Base-by-base conservation (phyloP, 139 green algal species). In the Diplosphaera chodatii region DNA sequence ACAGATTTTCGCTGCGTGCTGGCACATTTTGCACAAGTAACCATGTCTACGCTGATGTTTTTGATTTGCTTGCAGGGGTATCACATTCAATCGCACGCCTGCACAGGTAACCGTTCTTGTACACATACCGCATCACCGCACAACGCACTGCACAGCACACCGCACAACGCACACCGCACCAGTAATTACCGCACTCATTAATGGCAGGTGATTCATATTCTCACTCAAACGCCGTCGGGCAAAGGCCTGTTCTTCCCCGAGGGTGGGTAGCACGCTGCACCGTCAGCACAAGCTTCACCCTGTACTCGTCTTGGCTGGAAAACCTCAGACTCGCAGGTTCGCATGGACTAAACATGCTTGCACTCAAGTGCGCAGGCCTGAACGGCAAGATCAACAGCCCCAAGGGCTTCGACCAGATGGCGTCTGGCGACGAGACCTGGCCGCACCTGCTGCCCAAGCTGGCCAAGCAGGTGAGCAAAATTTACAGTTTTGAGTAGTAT, bases 191-290 rank as follows among this genome's bases (percentile, higher is more conserved):
- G 4, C 0, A 6, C 23, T 70, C 1, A 18, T 27, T 33, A 13
- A 0, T 3, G 29, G 3, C 74, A 79, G 68, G 74, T 79, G 18
- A 66, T 79, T 1, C 70, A 77, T 64, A 76, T 79, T n/a, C 32
- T 79, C 10, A 67, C 72, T 4, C 63, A 40, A 6, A 55, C 55
- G 1, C 1, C 32, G 20, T 40, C 64, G 5, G 74, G 74, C 64
- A 77, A 71, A 33, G 74, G 74, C n/a, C 30, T 59, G n/a, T 79
- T 78, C 69, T 78, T 78, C 40, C 74, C 74, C 0, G 27, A 64
- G 0, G 74, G 74, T 71, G 22, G 70, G 76, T 27, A 66, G 73
- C 1, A 41, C 69, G 69, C 76, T 33, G 56, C 25, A 6, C 62
- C 55, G 8, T 21, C 37, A 48, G 37, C 10, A 21, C 8, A 8